Percentiles rank a stretch among this genome's conserved stretches.
phyloP scores from a whole-genome alignment of 306 rosid genomes.

The Lablab purpureus region DNA sequence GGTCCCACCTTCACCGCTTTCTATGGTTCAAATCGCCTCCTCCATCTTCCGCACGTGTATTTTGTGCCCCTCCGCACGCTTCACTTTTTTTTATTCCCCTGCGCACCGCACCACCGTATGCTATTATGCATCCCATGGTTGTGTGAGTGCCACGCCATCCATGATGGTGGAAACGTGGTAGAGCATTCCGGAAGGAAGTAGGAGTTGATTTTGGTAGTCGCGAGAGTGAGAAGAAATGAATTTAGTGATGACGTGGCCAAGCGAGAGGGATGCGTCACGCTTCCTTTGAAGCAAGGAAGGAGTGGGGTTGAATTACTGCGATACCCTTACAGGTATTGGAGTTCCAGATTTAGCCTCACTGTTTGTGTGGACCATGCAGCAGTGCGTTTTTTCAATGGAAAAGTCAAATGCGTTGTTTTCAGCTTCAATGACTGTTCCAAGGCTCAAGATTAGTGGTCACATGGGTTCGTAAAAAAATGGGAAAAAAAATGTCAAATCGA shows the following conservation, averaged over 20 bases:
- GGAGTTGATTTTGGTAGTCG: not conserved
- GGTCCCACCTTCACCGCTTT: conserved; percentile 23
- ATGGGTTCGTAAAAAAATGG: conserved; percentile 39
- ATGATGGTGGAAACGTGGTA: not conserved
- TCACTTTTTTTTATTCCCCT: not conserved
- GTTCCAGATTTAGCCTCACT: not conserved
- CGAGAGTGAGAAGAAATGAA: not conserved
- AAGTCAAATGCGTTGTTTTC: conserved; percentile 35
- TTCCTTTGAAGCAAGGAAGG: not conserved
- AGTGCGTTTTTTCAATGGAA: conserved; percentile 2
- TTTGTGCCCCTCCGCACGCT: conserved; percentile 7
- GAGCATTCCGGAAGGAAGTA: conserved; percentile 22
- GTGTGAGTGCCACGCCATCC: not conserved
- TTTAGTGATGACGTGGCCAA: conserved; percentile 37
- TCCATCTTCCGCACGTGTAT: conserved; percentile 24
- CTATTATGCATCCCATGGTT: not conserved
- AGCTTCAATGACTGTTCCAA: too few relatives aligned
- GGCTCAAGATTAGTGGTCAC: too few relatives aligned
- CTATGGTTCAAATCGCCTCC: conserved; percentile 30
- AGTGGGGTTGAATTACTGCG: not conserved
- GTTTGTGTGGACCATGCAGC: conserved; percentile 10
- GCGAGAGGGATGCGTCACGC: not conserved
- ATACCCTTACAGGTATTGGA: not conserved
- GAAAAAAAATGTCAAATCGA: conserved; percentile 24
- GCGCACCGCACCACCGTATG: not conserved